Base-by-base conservation (phyloP, 1,284 basidiomycete species). In the Cutaneotrichosporon cavernicola region DNA sequence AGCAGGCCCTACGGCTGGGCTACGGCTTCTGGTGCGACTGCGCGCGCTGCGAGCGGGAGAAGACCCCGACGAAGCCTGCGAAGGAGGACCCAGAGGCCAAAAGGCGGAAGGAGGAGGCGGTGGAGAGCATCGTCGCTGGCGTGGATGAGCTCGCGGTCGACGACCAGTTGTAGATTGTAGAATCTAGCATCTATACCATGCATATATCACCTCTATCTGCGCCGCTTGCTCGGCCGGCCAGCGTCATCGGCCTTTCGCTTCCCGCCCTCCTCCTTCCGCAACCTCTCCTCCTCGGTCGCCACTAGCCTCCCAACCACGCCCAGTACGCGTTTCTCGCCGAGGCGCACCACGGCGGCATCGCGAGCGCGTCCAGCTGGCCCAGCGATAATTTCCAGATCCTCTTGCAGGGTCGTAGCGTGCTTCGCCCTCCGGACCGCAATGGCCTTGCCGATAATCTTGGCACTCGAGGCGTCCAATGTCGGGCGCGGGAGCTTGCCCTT, bases 401-500 rank as follows among this genome's bases (percentile, higher is more conserved):
- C 73, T 68, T 77, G 59, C 5, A 69, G 47, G 0, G 32, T 26
- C 46, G 60, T 56, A 9, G 47, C 62, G 26, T 68, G 63, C 47
- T 18, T 49, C 30, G 36, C 53, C 38, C 58, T 38, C 13, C 62
- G 56, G 21, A 26, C 56, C 6, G 58, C 32, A 31, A 94, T 72
- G 1, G 87, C 84, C 14, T 82, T 76, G 6, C 79, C 71, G 4
- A 88, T 72, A 5, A 88, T 64, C 34, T 66, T 63, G n/a, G 79
- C 60, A 1, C 76, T 72, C 3, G 65, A 58, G 0, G 74, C 72
- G 61, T 89, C 88, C 1, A 88, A 69, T 61, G 85, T 88, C 0
- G 89, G 84, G 72, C 90, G 91, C 0, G 96, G 95, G 3, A 90
- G 84, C 73, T 89, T 92, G 38, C 87, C 85, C 76, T 90, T 95